A percentile compares a stretch with the other conserved stretches of the same genome.
These are phyloP conservation scores for Guadua angustifolia DNA, from an alignment of 176 grass and related monocot genomes.

Conservation along the genomic window DNA sequence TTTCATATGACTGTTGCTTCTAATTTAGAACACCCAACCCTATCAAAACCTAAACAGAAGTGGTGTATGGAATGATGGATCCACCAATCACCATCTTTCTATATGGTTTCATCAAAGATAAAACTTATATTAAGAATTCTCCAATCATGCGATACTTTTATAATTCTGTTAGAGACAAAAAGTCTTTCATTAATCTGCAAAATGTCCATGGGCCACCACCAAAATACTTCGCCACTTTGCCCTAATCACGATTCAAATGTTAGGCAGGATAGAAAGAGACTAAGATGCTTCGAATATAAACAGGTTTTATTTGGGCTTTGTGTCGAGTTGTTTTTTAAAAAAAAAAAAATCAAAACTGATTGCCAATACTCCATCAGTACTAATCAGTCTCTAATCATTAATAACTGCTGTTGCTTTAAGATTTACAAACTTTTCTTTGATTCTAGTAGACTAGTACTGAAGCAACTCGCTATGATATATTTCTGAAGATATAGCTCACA, in stretches of 20 bases:
- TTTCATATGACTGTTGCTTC: background rate
- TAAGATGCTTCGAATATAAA: background rate
- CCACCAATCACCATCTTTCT: background rate
- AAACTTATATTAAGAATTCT: background rate
- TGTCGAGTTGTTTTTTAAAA: background rate
- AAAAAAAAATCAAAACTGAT: background rate
- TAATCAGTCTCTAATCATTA: slow-evolving; percentile 7
- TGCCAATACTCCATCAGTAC: background rate
- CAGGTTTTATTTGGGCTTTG: background rate
- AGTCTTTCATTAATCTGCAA: background rate
- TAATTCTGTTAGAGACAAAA: background rate
- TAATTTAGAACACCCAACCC: background rate
- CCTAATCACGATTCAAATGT: background rate
- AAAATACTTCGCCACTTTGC: background rate
- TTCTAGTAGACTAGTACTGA: background rate
- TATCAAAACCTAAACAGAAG: background rate
- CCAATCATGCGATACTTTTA: background rate
- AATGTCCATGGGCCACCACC: background rate
- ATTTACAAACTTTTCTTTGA: background rate
- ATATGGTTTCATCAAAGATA: background rate
- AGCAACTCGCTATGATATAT: background rate
- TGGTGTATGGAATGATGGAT: background rate
- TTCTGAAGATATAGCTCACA: background rate
- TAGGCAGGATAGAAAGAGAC: background rate
- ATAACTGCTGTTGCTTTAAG: background rate